Conservation (phyloP, 371 early-diverging fungal genomes). For the Rhizopus delemar region DNA sequence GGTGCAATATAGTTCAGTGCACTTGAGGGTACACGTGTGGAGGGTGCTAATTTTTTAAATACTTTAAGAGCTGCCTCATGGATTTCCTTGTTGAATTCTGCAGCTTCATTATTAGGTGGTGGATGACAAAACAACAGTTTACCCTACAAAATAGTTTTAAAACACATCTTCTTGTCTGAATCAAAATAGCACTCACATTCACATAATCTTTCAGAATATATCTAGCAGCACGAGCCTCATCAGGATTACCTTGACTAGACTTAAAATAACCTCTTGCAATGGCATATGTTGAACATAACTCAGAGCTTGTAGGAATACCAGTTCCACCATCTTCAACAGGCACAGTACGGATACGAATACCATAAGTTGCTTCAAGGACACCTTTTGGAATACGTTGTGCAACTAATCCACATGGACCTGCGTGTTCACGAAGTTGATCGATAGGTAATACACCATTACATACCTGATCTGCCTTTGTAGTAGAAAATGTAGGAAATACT, state of each 20-base stretch:
- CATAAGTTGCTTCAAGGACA: conserved; percentile 90
- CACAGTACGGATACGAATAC: conserved; percentile 80
- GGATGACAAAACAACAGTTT: conserved; percentile 87
- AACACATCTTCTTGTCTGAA: not conserved
- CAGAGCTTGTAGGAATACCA: conserved; percentile 82
- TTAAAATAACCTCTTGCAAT: conserved; percentile 89
- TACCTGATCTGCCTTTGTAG: conserved; percentile 97
- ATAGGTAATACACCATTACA: conserved; percentile 98
- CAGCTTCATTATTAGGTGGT: conserved; percentile 65
- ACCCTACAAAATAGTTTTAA: conserved; percentile 50
- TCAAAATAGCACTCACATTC: conserved; percentile 48
- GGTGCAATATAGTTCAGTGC: conserved; percentile 63
- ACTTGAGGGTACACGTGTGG: conserved; percentile 52
- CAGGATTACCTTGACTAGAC: conserved; percentile 94
- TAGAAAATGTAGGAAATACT: conserved; percentile 98
- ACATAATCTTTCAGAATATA: conserved; percentile 97
- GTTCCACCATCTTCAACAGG: conserved; percentile 81
- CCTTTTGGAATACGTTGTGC: conserved; percentile 86
- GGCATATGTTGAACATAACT: conserved; percentile 79
- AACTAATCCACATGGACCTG: conserved; percentile 85
- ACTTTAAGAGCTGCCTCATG: conserved; percentile 63
- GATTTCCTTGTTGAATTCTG: conserved; percentile 78
- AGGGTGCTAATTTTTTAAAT: conserved; percentile 55
- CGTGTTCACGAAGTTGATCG: conserved; percentile 96
- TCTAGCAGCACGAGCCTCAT: conserved; percentile 95